phyloP scores from a whole-genome alignment of 495 filamentous ascomycete genomes.

The Oidiodendron maius region DNA sequence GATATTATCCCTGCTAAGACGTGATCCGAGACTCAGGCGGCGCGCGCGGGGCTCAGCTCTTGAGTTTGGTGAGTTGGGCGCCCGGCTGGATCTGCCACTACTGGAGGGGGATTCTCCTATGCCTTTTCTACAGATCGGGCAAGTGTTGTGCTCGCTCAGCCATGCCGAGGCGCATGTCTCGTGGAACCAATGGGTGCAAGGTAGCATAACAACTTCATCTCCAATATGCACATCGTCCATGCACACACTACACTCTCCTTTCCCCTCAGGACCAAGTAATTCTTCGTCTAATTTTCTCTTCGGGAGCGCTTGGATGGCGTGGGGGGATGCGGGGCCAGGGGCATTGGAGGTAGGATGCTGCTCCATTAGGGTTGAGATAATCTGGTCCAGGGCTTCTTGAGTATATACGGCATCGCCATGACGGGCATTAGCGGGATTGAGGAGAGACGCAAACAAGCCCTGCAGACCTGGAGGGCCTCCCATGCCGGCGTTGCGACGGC shows the following conservation, averaged over 20 bases:
- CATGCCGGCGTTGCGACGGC: background rate
- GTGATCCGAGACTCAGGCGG: slow-evolving; percentile 13
- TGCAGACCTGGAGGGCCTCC: slow-evolving; percentile 20
- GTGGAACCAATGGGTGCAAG: slow-evolving; percentile 93
- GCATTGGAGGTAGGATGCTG: slow-evolving; percentile 68
- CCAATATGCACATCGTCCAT: slow-evolving; percentile 78
- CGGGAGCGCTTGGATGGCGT: slow-evolving; percentile 67
- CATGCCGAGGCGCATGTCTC: slow-evolving; percentile 69
- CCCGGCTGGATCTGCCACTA: slow-evolving; percentile 10
- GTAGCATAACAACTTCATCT: slow-evolving; percentile 71
- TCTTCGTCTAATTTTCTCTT: slow-evolving; percentile 59
- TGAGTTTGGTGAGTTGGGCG: slow-evolving; percentile 4
- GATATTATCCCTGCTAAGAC: slow-evolving; percentile 1
- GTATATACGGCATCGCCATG: slow-evolving; percentile 86
- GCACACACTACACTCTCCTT: slow-evolving; percentile 43
- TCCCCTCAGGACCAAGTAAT: slow-evolving; percentile 55
- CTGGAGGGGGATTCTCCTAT: slow-evolving; percentile 41
- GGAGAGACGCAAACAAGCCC: slow-evolving; percentile 40
- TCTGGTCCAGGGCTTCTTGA: slow-evolving; percentile 84
- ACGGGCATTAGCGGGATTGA: slow-evolving; percentile 50
- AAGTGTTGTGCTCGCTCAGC: slow-evolving; percentile 85
- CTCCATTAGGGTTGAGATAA: slow-evolving; percentile 85
- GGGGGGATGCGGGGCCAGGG: slow-evolving; percentile 71
- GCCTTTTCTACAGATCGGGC: slow-evolving; percentile 76
- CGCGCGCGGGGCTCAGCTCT: slow-evolving; percentile 11